Base-by-base conservation (phyloP, 2,329 filamentous ascomycete genomes). In the Elsinoe ampelina region DNA sequence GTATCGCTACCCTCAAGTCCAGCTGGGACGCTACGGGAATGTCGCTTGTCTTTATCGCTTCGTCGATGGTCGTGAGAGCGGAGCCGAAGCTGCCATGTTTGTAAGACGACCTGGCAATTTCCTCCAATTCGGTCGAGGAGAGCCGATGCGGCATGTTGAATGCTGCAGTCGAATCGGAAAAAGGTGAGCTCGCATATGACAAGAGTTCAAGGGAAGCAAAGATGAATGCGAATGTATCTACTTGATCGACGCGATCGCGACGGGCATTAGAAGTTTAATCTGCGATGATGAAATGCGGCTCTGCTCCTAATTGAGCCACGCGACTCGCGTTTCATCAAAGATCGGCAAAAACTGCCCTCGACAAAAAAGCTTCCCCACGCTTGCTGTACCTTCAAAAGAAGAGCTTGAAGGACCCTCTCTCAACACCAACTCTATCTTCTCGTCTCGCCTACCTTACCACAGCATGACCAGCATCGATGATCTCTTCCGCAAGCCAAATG, bases 401-500 rank as follows among this genome's bases (percentile, higher is more conserved):
- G 13, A 43, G 22, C 22, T 26, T 26, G 13, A 50, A 32, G 22
- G 15, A 17, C 11, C 12, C 45, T 34, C 17, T 5, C 5, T 11
- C 10, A 22, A 22, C 32, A 12, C 6, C 82, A 12, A n/a, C 13
- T 6, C 17, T 5, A 11, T 22, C 34, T 20, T 19, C 35, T 36
- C 48, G 12, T 6, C 12, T 50, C 5, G 30, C 20, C 45, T 15
- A 3, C 19, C 5, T 45, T n/a, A 15, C 20, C 3, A 19, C 30
- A 43, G 17, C 2, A 55, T 83, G 80, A 76, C 79, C 20, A 81
- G 76, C 66, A 77, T 83, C 61, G 80, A 83, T 66, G 80, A 84
- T 43, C 75, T 84, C 13, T 84, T 84, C 72, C 83, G 81, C 72
- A 77, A 78, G 68, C 76, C 79, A 0, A 71, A 70, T 35, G 67